Conservation (phyloP, 2,329 filamentous ascomycete genomes). For the Aspergillus tamarii region DNA sequence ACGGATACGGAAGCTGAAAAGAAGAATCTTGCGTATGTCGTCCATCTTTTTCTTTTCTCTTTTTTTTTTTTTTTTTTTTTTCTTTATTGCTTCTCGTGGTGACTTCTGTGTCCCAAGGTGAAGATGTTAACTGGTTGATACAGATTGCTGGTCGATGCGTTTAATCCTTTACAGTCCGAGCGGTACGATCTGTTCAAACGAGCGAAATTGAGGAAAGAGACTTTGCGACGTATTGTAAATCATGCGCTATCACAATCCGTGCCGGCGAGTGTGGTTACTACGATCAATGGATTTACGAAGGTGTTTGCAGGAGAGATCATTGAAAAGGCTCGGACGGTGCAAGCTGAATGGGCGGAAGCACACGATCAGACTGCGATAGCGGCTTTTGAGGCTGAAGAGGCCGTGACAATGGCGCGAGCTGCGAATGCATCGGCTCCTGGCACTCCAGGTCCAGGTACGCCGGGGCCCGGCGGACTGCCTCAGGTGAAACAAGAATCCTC, state of each 20-base stretch:
- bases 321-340: slow-evolving; percentile 66
- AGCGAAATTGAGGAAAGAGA: slow-evolving; percentile 54
- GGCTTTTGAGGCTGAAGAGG: slow-evolving; percentile 59
- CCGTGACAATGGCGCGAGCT: slow-evolving; percentile 36
- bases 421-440: slow-evolving; percentile 13
- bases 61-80: slow-evolving; percentile 12
- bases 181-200: slow-evolving; percentile 55
- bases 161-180: slow-evolving; percentile 51
- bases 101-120: slow-evolving; percentile 12
- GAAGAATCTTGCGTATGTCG: slow-evolving; percentile 53
- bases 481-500: slow-evolving; percentile 6
- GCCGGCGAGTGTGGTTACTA: slow-evolving; percentile 65
- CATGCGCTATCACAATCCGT: slow-evolving; percentile 70
- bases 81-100: neutral
- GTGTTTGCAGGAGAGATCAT: slow-evolving; percentile 69
- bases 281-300: slow-evolving; percentile 67
- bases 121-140: neutral
- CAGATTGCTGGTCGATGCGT: slow-evolving; percentile 51
- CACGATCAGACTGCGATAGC: slow-evolving; percentile 57
- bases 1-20: slow-evolving; percentile 56
- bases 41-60: slow-evolving; percentile 13
- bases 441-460: neutral
- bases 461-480: slow-evolving; percentile 1
- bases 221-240: slow-evolving; percentile 62
- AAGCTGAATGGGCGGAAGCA: slow-evolving; percentile 55